Evolutionary conservation across 352 stramenopile species (phyloP), one percentile per base, ranked within the genome.

Genomic region (Phytophthora megakarya): DNA sequence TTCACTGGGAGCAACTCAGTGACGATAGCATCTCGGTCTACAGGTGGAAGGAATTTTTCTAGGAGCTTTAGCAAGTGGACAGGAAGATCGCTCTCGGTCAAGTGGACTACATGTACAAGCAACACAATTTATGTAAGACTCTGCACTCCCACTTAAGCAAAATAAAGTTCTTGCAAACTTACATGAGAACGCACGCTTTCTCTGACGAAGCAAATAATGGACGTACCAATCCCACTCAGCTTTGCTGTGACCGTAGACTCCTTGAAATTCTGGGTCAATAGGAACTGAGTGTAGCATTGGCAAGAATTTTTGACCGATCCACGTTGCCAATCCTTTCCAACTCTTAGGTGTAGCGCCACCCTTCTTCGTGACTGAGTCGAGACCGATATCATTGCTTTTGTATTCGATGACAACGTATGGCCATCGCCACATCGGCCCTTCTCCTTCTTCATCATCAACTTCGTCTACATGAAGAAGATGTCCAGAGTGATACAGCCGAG

Each of bases 381-480:
- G 76, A 1, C 84, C 83, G 33, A 87, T 51, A 19, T 73, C 61
- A 2, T 65, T 71, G 38, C 68, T 72, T 38, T 86, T 80, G 69
- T 80, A 92, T 59, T 91, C 82, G 12, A 93, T 78, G 38, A 93
- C 55, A 21, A 91, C 64, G 50, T 96, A 96, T 8, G 87, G 87
- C 87, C 87, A 96, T n/a, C 84, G 81, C 87, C 87, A 96, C 43
- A 93, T 70, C 22, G 69, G 52, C 0, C 78, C 81, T 46, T 90
- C 80, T n/a, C 73, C 74, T 38, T 91, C 81, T 18, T 78, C 72
- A 45, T 88, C 80, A 23, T 92, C 81, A 1, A 90, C 80, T 53
- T 92, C 81, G 25, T 84, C 75, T 5, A 84, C 52, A 55, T 86
- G 68, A 6, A 84, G 56, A 47, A 92, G 49, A 44, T 93, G 85